Base-by-base conservation (phyloP, 345 rosid species). In the Cardamine occulta region DNA sequence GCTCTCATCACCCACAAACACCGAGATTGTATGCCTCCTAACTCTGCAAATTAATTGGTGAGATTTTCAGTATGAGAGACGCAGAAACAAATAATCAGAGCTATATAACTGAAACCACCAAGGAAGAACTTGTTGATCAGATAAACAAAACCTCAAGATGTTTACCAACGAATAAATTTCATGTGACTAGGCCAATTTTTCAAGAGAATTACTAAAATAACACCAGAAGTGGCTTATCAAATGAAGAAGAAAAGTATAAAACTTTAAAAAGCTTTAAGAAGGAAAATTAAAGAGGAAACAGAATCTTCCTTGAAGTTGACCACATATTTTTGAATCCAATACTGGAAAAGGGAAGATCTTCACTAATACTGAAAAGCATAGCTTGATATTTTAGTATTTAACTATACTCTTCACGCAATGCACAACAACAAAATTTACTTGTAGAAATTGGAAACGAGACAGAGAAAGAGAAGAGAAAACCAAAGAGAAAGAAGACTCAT, bases 1-100 rank as follows among this genome's bases (percentile, higher is more conserved):
- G 62, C 97, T 91, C 81, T 94, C 98, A 77, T 95, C 97, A 48
- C 99, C 99, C 29, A 95, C 99, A 73, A 90, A 92, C 57, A 95
- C 96, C 0, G 97, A 95, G 64, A 95, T 86, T 0, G 97, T 91
- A 78, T 94, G 95, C 75, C 92, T 78, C 84, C 86, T 86, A 66
- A 84, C 86, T 82, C 98, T 90, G 82, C 55, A 67, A 44, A 71
- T 67, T 17, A 19, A 29, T 3, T 55, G 13, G 29, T 53, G 59
- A 81, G 45, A 31, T 40, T 17, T 32, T 19, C 15, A 58, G 70
- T 24, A 42, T 61, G 7, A 67, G 8, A 45, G 74, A 47, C 32
- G 5, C 49, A 39, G 7, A 44, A 57, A 67, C 63, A 29, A 23
- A 44, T 26, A 35, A 24, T 17, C n/a, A 26, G 8, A 57, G 57